A percentile compares a stretch with the other conserved stretches of the same genome.
phyloP scores from a whole-genome alignment of 768 basidiomycete species.

The Russula abietina region DNA sequence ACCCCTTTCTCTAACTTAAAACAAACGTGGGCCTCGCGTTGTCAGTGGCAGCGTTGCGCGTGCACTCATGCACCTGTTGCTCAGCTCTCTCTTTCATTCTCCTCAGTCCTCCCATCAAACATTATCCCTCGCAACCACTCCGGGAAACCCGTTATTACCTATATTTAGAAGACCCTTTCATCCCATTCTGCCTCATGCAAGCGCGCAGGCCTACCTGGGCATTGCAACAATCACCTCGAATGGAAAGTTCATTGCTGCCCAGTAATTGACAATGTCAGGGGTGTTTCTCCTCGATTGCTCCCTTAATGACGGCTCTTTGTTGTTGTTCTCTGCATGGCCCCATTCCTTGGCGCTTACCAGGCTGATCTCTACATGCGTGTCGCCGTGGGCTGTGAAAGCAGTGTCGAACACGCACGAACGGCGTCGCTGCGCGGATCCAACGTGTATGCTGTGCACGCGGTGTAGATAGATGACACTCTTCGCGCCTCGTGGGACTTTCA shows the following conservation, averaged over 20 bases:
- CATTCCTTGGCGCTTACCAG: not conserved
- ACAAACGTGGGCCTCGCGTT: conserved; percentile 9
- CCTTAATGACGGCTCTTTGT: not conserved
- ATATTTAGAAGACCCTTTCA: conserved; percentile 22
- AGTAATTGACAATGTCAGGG: conserved; percentile 15
- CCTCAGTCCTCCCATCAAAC: conserved; percentile 4
- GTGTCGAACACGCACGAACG: not conserved
- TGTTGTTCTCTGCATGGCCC: not conserved
- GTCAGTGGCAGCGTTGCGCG: conserved; percentile 10
- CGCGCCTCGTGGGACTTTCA: not conserved
- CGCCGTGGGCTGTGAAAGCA: not conserved
- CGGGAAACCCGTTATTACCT: conserved; percentile 11
- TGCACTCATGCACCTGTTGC: not conserved
- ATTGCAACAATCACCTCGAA: not conserved
- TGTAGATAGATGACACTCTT: not conserved
- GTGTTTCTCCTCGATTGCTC: not conserved
- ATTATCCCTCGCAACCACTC: conserved; percentile 13
- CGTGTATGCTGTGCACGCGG: conserved; percentile 15
- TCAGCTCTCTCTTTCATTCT: not conserved
- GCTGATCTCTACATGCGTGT: not conserved
- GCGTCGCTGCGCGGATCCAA: conserved; percentile 4
- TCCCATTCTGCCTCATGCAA: conserved; percentile 11
- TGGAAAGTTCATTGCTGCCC: conserved; percentile 15
- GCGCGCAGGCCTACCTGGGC: not conserved
- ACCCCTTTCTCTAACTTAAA: conserved; percentile 13